Base-by-base conservation (phyloP, 1,139 yeast species). In the Geotrichum europaeum region DNA sequence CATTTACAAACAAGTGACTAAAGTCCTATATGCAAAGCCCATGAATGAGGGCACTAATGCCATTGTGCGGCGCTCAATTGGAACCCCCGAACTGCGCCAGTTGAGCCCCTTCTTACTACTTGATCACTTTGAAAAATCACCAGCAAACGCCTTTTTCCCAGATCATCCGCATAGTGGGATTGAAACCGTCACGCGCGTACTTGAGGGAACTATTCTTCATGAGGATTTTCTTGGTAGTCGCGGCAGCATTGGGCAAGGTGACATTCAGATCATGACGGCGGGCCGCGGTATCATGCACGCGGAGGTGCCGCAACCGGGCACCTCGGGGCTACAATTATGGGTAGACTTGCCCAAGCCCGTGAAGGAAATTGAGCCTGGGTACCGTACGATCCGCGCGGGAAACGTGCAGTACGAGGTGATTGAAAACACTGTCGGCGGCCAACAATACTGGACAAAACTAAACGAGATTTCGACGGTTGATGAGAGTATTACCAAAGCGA, bases 1-100 rank as follows among this genome's bases (percentile, higher is more conserved):
- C 20, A 7, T 40, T n/a, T 40, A 40, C 51, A 81, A 91, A 78
- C 75, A 86, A 13, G 80, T 87, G 63, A 72, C 80, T 49, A 84
- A 83, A 68, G 76, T 82, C 55, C 78, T 87, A 64, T 75, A 81
- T 62, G 90, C 91, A 24, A 70, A 80, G 56, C 88, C 87, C 68
- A 89, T 85, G 71, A 78, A 86, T n/a, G 96, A 89, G 75, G 96
- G 96, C 65, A 90, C 80, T 50, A 96, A 96, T n/a, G 95, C 96
- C 36, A 75, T 78, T 49, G 96, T 89, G 13, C 80, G 94, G 69
- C 79, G 96, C 68, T 84, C 94, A 9, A 84, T 89, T 64, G 96
- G 96, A 25, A 80, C 84, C 4, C 76, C 78, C 72, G 76, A 79
- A 50, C 80, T 83, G 77, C 79, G 90, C 68, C 85, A 84, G 69